A percentile compares a stretch with the other conserved stretches of the same genome.
Evolutionary conservation across 805 yeast genomes (phyloP).

Genomic region (Saturnispora mendoncae): DNA sequence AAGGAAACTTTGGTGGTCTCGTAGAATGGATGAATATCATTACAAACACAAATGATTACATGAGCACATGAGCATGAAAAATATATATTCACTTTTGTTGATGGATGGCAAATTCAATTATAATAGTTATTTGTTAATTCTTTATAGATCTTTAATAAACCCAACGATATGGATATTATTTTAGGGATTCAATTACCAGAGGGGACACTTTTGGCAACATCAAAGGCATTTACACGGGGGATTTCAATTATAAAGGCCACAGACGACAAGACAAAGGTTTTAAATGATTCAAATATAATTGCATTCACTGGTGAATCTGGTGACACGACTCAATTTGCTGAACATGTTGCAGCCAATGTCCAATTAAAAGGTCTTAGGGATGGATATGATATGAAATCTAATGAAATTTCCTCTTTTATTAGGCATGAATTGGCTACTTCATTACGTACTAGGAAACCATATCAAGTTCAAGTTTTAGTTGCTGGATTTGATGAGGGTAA

Average conservation of each 20-base stretch:
- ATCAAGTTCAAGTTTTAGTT: slow-evolving; percentile 82
- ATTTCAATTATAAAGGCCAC: slow-evolving; percentile 68
- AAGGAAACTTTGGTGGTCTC: slow-evolving; percentile 40
- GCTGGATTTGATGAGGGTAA: slow-evolving; percentile 62
- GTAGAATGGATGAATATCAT: slow-evolving; percentile 31
- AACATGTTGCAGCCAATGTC: slow-evolving; percentile 85
- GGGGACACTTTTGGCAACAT: slow-evolving; percentile 83
- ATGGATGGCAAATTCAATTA: slow-evolving; percentile 1
- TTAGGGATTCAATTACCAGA: slow-evolving; percentile 79
- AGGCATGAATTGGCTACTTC: slow-evolving; percentile 84
- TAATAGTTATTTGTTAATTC: not conserved
- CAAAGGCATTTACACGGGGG: slow-evolving; percentile 89
- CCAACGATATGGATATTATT: slow-evolving; percentile 67
- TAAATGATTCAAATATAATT: slow-evolving; percentile 70
- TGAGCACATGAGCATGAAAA: not conserved
- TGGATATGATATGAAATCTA: slow-evolving; percentile 69
- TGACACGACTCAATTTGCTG: slow-evolving; percentile 92
- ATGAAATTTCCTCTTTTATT: slow-evolving; percentile 80
- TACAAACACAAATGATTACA: not conserved
- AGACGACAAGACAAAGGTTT: slow-evolving; percentile 71
- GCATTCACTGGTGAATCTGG: slow-evolving; percentile 96
- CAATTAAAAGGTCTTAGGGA: slow-evolving; percentile 84
- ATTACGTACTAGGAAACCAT: slow-evolving; percentile 89
- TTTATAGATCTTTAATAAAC: not conserved
- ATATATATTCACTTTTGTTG: not conserved